Conservation (phyloP, 192 early-diverging fungal genomes). For the Tieghemiomyces parasiticus region DNA sequence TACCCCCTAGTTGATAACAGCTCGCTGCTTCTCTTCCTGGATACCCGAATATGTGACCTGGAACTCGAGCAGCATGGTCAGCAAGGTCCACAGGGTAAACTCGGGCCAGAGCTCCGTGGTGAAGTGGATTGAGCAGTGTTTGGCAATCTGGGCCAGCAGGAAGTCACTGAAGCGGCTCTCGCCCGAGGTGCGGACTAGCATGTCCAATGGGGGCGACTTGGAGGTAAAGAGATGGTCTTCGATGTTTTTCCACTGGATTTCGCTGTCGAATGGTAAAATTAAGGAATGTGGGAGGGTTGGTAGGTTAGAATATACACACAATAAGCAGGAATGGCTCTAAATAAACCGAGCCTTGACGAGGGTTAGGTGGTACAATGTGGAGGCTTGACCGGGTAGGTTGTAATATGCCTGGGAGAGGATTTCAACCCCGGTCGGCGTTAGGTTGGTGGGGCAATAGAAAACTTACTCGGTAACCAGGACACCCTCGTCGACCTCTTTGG, state of each 20-base stretch:
- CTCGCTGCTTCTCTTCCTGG: slow-evolving; percentile 14
- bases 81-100: slow-evolving; percentile 76
- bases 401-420: too few relatives aligned
- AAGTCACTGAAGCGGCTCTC: slow-evolving; percentile 91
- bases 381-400: too few relatives aligned
- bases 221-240: slow-evolving; percentile 46
- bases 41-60: slow-evolving; percentile 33
- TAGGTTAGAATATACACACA: not conserved
- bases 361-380: too few relatives aligned
- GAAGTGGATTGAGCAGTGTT: slow-evolving; percentile 70
- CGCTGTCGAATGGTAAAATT: slow-evolving; percentile 21
- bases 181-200: slow-evolving; percentile 88
- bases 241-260: slow-evolving; percentile 43
- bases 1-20: too few relatives aligned
- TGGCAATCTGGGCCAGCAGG: slow-evolving; percentile 64
- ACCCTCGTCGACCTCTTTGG: slow-evolving; percentile 42
- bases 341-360: too few relatives aligned
- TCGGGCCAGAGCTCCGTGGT: slow-evolving; percentile 89
- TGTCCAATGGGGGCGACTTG: slow-evolving; percentile 57
- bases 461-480: slow-evolving; percentile 25
- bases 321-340: too few relatives aligned
- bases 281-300: not conserved
- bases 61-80: slow-evolving; percentile 66
- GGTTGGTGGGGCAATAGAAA: too few relatives aligned
- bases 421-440: too few relatives aligned